A percentile compares a stretch with the other conserved stretches of the same genome.
Evolutionary conservation across 306 rosid genomes (phyloP).

Genomic region (Morella rubra): DNA sequence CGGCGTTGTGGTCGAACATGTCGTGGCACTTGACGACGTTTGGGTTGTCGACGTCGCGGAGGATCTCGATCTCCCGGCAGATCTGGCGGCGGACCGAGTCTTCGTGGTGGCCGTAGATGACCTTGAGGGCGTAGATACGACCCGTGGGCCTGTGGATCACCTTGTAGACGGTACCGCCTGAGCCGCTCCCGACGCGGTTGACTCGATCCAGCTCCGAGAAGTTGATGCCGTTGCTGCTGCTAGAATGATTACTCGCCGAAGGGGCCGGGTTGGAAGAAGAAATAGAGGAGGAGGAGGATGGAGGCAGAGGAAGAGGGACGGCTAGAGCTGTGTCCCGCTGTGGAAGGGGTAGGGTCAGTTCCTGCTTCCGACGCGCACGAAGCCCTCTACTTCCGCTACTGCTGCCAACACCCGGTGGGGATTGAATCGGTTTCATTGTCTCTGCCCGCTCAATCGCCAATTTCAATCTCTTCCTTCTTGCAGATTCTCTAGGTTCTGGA

Average conservation of each 20-base stretch:
- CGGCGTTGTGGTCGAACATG: constrained; percentile 93
- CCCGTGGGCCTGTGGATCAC: constrained; percentile 59
- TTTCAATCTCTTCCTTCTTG: background rate
- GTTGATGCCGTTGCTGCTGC: constrained; percentile 38
- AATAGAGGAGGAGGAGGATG: constrained; percentile 4
- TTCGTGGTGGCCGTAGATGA: constrained; percentile 82
- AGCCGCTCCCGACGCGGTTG: constrained; percentile 86
- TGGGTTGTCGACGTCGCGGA: constrained; percentile 75
- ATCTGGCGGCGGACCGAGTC: constrained; percentile 78
- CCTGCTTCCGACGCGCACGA: constrained; percentile 48
- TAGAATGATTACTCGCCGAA: constrained; percentile 26
- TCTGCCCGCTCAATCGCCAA: background rate
- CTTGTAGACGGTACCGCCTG: constrained; percentile 94
- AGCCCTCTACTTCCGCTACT: constrained; percentile 6
- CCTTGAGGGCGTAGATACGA: constrained; percentile 68
- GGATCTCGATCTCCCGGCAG: constrained; percentile 91
- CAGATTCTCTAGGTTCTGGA: too few species aligned
- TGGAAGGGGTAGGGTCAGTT: constrained; percentile 68
- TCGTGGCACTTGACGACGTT: constrained; percentile 96
- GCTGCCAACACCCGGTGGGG: constrained; percentile 34
- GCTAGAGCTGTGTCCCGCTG: constrained; percentile 56
- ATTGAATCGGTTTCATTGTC: constrained; percentile 62
- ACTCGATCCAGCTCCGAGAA: constrained; percentile 67
- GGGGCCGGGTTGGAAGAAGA: constrained; percentile 25
- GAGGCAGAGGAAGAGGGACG: constrained; percentile 89